Evolutionary conservation across 2,329 filamentous ascomycete species (phyloP).

Genomic region (Aspergillus nomiae): DNA sequence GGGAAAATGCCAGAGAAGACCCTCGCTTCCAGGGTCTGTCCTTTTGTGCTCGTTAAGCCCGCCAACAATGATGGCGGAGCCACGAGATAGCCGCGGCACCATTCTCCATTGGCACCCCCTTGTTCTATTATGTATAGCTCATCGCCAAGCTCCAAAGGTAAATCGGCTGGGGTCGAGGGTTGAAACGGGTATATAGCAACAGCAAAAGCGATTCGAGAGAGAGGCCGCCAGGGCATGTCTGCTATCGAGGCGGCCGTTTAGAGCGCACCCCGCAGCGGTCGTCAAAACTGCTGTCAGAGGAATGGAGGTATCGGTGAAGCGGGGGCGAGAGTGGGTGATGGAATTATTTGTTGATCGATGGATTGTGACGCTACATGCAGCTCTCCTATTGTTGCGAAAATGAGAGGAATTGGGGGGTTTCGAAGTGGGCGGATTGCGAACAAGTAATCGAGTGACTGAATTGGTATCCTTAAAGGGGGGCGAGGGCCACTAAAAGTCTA

Average conservation of each 20-base stretch:
- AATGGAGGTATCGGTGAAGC: slow-evolving; percentile 24
- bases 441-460: not conserved
- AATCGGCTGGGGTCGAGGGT: slow-evolving; percentile 81
- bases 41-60: slow-evolving; percentile 85
- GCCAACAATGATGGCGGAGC: slow-evolving; percentile 91
- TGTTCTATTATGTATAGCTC: slow-evolving; percentile 99
- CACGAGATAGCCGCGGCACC: slow-evolving; percentile 94
- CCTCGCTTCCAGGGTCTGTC: slow-evolving; percentile 89
- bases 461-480: slow-evolving; percentile 12
- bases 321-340: slow-evolving; percentile 14
- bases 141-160: slow-evolving; percentile 96
- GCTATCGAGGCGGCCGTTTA: slow-evolving; percentile 22
- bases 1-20: slow-evolving; percentile 99
- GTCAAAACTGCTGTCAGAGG: slow-evolving; percentile 27
- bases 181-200: slow-evolving; percentile 94
- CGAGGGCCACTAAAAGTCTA: slow-evolving; percentile 14
- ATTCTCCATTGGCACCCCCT: slow-evolving; percentile 78
- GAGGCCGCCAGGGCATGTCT: slow-evolving; percentile 91
- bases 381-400: slow-evolving; percentile 13
- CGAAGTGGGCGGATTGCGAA: slow-evolving; percentile 11
- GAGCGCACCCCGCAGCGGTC: slow-evolving; percentile 23
- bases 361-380: slow-evolving; percentile 31
- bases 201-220: slow-evolving; percentile 96
- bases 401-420: slow-evolving; percentile 28
- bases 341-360: slow-evolving; percentile 29